Evolutionary conservation across 1,284 basidiomycete genomes (phyloP).

Genomic region (Cronartium quercuum): DNA sequence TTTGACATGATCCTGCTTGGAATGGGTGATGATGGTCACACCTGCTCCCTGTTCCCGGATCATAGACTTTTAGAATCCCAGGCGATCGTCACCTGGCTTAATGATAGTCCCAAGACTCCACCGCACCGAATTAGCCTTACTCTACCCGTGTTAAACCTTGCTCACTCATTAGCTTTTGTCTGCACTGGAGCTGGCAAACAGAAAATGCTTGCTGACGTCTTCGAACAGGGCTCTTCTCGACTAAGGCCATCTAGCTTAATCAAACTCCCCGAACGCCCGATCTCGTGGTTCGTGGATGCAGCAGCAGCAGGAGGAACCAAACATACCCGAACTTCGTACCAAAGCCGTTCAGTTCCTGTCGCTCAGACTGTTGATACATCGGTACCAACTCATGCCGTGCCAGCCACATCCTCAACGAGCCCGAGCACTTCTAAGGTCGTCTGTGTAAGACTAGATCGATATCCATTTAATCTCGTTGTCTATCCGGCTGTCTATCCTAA

Average conservation of each 20-base stretch:
- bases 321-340: neutral
- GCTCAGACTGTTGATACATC: neutral
- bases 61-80: slow-evolving; percentile 48
- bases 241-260: slow-evolving; percentile 20
- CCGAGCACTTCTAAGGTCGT: neutral
- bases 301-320: slow-evolving; percentile 7
- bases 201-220: slow-evolving; percentile 53
- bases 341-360: neutral
- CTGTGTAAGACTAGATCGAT: slow-evolving; percentile 2
- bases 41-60: slow-evolving; percentile 49
- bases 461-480: slow-evolving; percentile 19
- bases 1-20: slow-evolving; percentile 50
- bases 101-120: slow-evolving; percentile 49
- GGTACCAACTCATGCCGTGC: neutral
- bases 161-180: slow-evolving; percentile 48
- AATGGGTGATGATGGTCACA: slow-evolving; percentile 50
- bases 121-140: slow-evolving; percentile 49
- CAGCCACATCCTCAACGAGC: neutral
- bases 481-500: slow-evolving; percentile 27
- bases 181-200: slow-evolving; percentile 49
- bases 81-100: slow-evolving; percentile 49
- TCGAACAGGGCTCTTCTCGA: slow-evolving; percentile 63
- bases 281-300: slow-evolving; percentile 22
- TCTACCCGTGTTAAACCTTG: slow-evolving; percentile 46
- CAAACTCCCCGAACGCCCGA: slow-evolving; percentile 5